phyloP scores from a whole-genome alignment of 257 asterid species.

The Nicotiana benthamiana region DNA sequence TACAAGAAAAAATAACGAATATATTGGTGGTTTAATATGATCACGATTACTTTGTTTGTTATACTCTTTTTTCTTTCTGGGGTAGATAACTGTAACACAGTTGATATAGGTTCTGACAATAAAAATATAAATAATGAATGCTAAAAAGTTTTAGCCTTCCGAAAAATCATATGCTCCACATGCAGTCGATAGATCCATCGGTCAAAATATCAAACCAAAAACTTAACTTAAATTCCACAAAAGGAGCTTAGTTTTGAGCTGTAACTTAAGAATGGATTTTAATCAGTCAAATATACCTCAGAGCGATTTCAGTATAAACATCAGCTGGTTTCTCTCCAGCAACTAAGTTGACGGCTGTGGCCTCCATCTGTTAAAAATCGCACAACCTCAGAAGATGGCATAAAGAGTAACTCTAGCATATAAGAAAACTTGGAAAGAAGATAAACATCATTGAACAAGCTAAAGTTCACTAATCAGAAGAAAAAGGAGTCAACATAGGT shows the following conservation, averaged over 20 bases:
- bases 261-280: not conserved
- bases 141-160: not conserved
- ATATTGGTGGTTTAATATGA: not conserved
- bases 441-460: not conserved
- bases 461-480: not conserved
- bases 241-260: not conserved
- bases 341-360: constrained; percentile 89
- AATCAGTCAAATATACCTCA: constrained; percentile 42
- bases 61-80: not conserved
- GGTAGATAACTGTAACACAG: not conserved
- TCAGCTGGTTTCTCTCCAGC: constrained; percentile 90
- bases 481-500: not conserved
- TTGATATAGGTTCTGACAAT: not conserved
- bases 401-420: not conserved
- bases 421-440: too few species aligned
- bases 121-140: not conserved
- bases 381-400: constrained; percentile 16
- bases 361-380: constrained; percentile 62
- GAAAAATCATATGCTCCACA: not conserved
- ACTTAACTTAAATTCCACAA: not conserved
- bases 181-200: not conserved
- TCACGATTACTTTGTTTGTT: not conserved
- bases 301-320: constrained; percentile 94
- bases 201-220: not conserved
- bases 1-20: not conserved